Conservation (phyloP, 352 stramenopile genomes). For the Globisporangium paroecandrum region DNA sequence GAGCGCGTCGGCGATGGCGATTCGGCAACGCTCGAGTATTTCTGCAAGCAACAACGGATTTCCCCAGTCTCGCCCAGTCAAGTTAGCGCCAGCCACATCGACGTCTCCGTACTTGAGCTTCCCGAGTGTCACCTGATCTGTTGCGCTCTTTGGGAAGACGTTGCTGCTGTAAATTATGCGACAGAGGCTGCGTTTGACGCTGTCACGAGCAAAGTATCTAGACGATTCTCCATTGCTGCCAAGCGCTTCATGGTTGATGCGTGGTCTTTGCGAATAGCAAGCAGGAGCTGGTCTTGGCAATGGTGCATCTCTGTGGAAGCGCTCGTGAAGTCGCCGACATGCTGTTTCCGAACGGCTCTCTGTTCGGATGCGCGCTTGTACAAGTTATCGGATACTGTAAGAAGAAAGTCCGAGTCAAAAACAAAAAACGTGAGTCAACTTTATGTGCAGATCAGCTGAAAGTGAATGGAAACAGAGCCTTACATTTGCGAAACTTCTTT, state of each 20-base stretch:
- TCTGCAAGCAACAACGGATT: slow-evolving; percentile 13
- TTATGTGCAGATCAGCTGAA: not conserved
- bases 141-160: not conserved
- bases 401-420: not conserved
- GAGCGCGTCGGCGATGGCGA: slow-evolving; percentile 49
- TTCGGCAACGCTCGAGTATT: slow-evolving; percentile 35
- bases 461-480: not conserved
- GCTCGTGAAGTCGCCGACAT: slow-evolving; percentile 39
- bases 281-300: slow-evolving; percentile 43
- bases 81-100: slow-evolving; percentile 8
- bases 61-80: slow-evolving; percentile 8
- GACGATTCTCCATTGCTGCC: slow-evolving; percentile 33
- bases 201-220: slow-evolving; percentile 30
- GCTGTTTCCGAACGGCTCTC: slow-evolving; percentile 44
- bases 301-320: slow-evolving; percentile 37
- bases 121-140: slow-evolving; percentile 29
- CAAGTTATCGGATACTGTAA: slow-evolving; percentile 25
- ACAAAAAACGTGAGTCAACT: not conserved
- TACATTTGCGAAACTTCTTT: slow-evolving; percentile 24
- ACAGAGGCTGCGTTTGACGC: slow-evolving; percentile 14
- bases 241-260: slow-evolving; percentile 35
- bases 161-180: slow-evolving; percentile 4
- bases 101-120: slow-evolving; percentile 38
- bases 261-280: slow-evolving; percentile 44
- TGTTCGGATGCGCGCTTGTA: slow-evolving; percentile 40